phyloP scores from a whole-genome alignment of 2,329 filamentous ascomycete genomes.

The Fusarium sp. region DNA sequence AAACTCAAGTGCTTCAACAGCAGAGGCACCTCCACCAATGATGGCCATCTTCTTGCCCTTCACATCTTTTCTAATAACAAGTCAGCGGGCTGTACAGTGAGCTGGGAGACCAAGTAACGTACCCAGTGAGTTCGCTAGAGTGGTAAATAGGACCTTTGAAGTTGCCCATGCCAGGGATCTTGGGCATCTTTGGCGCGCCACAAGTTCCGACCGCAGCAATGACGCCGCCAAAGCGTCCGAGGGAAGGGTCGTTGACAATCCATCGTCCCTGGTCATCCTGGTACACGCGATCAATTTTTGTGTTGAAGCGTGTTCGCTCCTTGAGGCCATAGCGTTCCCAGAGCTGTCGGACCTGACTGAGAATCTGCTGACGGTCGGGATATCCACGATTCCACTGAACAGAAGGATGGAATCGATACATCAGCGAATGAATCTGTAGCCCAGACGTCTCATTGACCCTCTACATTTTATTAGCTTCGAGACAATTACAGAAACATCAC shows the following conservation, averaged over 20 bases:
- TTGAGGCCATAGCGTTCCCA: slow-evolving; percentile 82
- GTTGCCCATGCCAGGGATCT: slow-evolving; percentile 73
- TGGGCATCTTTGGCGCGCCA: slow-evolving; percentile 78
- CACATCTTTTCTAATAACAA: slow-evolving; percentile 64
- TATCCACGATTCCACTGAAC: slow-evolving; percentile 81
- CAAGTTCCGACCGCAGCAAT: slow-evolving; percentile 84
- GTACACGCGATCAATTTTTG: slow-evolving; percentile 73
- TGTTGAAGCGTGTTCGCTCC: slow-evolving; percentile 76
- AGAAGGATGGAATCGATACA: slow-evolving; percentile 89
- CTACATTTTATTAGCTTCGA: slow-evolving; percentile 49
- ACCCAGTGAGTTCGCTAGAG: slow-evolving; percentile 76
- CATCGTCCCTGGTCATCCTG: slow-evolving; percentile 75
- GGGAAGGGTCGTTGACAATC: slow-evolving; percentile 77
- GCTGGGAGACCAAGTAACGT: background rate
- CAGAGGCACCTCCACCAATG: slow-evolving; percentile 82
- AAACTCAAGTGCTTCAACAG: slow-evolving; percentile 85
- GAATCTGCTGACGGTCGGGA: slow-evolving; percentile 78
- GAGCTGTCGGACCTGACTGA: slow-evolving; percentile 74
- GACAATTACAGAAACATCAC: background rate
- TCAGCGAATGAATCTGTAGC: slow-evolving; percentile 84
- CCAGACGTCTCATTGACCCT: slow-evolving; percentile 84
- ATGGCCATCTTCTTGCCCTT: slow-evolving; percentile 79
- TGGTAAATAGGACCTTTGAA: slow-evolving; percentile 80
- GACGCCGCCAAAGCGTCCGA: slow-evolving; percentile 81
- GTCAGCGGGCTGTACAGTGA: slow-evolving; percentile 24